Conservation (phyloP, 2,329 filamentous ascomycete genomes). For the Fusarium abutilonis region DNA sequence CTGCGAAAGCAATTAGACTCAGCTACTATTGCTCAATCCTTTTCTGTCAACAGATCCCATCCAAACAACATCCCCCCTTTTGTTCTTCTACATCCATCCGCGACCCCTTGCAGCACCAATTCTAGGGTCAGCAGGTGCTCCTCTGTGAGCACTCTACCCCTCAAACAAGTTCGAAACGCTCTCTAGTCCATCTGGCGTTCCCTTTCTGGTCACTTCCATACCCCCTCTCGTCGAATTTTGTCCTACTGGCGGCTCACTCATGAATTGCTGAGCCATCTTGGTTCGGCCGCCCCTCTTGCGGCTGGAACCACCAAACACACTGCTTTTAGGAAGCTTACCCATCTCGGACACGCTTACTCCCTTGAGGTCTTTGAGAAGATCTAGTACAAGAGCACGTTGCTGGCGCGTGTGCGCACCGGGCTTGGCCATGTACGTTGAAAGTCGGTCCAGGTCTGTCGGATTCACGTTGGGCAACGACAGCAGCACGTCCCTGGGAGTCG, state of each 20-base stretch:
- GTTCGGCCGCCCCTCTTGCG: constrained; percentile 46
- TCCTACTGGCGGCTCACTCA: constrained; percentile 60
- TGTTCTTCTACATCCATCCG: background rate
- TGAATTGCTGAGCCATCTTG: constrained; percentile 73
- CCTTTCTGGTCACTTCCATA: constrained; percentile 46
- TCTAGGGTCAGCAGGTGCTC: background rate
- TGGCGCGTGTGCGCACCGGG: constrained; percentile 72
- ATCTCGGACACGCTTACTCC: constrained; percentile 94
- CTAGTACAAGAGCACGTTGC: constrained; percentile 83
- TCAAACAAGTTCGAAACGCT: constrained; percentile 65
- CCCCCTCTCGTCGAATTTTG: constrained; percentile 46
- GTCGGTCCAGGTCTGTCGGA: constrained; percentile 71
- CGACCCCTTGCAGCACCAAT: background rate
- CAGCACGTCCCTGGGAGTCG: constrained; percentile 79
- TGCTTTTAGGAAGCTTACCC: constrained; percentile 77
- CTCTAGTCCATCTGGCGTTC: constrained; percentile 63
- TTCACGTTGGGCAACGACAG: constrained; percentile 81
- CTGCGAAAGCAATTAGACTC: constrained; percentile 6
- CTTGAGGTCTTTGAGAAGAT: constrained; percentile 85
- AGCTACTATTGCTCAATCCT: constrained; percentile 5
- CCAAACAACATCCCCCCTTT: constrained; percentile 5
- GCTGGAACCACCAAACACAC: constrained; percentile 48
- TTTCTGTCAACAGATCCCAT: constrained; percentile 19
- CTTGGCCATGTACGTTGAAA: constrained; percentile 68
- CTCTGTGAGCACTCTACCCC: constrained; percentile 32